A percentile compares a stretch with the other conserved stretches of the same genome.
Conservation (phyloP, 345 rosid species). For the Adansonia digitata region DNA sequence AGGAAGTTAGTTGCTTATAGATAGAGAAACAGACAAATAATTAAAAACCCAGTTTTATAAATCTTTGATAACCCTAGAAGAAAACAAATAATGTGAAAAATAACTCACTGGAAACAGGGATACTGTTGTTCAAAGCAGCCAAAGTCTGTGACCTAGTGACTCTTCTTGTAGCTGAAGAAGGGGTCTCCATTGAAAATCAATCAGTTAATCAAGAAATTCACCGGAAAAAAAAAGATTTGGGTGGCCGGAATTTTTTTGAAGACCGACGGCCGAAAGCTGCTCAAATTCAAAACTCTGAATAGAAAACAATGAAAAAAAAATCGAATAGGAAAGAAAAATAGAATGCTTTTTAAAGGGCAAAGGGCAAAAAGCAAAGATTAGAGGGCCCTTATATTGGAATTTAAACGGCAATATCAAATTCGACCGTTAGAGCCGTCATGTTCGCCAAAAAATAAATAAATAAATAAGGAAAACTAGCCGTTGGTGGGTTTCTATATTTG, state of each 20-base stretch:
- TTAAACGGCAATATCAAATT: not conserved
- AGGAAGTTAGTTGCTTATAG: not conserved
- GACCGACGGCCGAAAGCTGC: not conserved
- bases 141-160: slow-evolving; percentile 54
- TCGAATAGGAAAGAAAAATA: not conserved
- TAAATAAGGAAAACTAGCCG: slow-evolving; percentile 30
- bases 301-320: not conserved
- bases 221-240: not conserved
- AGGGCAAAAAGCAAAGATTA: too few species aligned
- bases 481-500: slow-evolving; percentile 10
- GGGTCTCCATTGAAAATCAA: slow-evolving; percentile 60
- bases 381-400: slow-evolving; percentile 27
- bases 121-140: slow-evolving; percentile 15
- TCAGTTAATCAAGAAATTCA: not conserved
- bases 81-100: not conserved
- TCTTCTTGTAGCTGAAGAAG: slow-evolving; percentile 58
- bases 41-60: not conserved
- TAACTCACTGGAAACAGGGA: slow-evolving; percentile 44
- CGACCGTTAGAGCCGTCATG: slow-evolving; percentile 41
- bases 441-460: too few species aligned
- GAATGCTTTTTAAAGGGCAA: not conserved
- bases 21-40: not conserved
- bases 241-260: not conserved
- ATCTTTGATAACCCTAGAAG: not conserved
- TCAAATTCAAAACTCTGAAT: not conserved